phyloP scores from a whole-genome alignment of 352 stramenopile genomes.

The Elongisporangium undulatum region DNA sequence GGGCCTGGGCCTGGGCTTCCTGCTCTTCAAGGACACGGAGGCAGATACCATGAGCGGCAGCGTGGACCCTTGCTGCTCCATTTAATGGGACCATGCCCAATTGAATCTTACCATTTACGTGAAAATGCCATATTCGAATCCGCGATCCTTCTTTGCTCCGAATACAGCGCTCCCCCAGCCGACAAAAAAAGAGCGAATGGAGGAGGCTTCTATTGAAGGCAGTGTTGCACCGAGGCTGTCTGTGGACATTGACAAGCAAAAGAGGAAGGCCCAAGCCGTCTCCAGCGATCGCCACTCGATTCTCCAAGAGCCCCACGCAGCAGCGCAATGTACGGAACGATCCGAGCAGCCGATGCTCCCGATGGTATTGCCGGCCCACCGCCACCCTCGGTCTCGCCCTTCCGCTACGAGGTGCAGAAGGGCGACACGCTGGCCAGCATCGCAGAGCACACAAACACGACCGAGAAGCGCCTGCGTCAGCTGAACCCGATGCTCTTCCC shows the following conservation, averaged over 20 bases:
- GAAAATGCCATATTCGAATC: not conserved
- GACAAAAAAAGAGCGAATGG: not conserved
- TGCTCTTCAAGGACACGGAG: constrained; percentile 83
- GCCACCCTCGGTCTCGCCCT: constrained; percentile 38
- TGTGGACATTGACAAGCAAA: not conserved
- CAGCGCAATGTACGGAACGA: constrained; percentile 48
- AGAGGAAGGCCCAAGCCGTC: not conserved
- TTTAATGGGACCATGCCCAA: constrained; percentile 19
- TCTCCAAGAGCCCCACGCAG: not conserved
- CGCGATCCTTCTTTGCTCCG: not conserved
- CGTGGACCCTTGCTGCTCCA: constrained; percentile 78
- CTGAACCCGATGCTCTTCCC: constrained; percentile 63
- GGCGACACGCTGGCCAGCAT: constrained; percentile 63
- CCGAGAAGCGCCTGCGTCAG: constrained; percentile 40
- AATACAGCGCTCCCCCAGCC: not conserved
- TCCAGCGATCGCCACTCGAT: not conserved
- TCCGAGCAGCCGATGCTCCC: constrained; percentile 23
- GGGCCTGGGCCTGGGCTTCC: constrained; percentile 65
- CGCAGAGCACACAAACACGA: constrained; percentile 61
- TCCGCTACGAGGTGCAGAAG: constrained; percentile 66
- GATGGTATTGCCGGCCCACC: constrained; percentile 14
- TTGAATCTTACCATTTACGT: not conserved
- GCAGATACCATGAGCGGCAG: constrained; percentile 58
- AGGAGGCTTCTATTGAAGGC: not conserved
- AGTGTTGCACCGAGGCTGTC: not conserved